phyloP scores from a whole-genome alignment of 768 basidiomycete species.

The Suillus cothurnatus region DNA sequence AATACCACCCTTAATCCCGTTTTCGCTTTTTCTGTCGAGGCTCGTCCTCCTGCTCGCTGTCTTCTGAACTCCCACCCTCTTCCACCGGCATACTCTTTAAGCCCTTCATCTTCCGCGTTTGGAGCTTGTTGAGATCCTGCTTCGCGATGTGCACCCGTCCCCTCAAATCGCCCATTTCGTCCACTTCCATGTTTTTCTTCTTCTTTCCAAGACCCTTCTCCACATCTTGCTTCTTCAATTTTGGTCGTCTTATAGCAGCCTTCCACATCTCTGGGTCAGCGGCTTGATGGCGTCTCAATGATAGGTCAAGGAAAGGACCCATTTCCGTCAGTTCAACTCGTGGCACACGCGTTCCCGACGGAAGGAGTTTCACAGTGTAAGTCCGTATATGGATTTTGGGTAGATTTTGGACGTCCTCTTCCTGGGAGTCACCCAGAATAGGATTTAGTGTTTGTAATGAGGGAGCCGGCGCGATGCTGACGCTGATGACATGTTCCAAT shows the following conservation, averaged over 20 bases:
- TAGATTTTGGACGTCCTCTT: conserved; percentile 47
- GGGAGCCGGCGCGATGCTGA: conserved; percentile 71
- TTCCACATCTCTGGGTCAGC: conserved; percentile 82
- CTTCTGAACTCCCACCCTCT: conserved; percentile 11
- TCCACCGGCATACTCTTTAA: conserved; percentile 51
- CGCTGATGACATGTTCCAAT: conserved; percentile 85
- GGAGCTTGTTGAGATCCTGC: conserved; percentile 85
- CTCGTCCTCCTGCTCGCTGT: conserved; percentile 6
- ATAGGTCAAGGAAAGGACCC: conserved; percentile 90
- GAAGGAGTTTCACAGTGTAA: conserved; percentile 73
- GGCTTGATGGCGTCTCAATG: conserved; percentile 69
- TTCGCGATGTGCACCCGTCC: conserved; percentile 87
- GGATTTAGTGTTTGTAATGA: conserved; percentile 46
- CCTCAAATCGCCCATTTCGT: conserved; percentile 96
- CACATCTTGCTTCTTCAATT: conserved; percentile 85
- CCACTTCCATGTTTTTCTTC: conserved; percentile 93
- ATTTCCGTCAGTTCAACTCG: conserved; percentile 82
- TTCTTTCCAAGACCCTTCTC: conserved; percentile 90
- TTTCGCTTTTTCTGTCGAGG: conserved; percentile 19
- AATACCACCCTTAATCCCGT: conserved; percentile 13
- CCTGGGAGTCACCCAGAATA: conserved; percentile 23
- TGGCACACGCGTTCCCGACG: conserved; percentile 80
- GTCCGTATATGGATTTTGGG: conserved; percentile 89
- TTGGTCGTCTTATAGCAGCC: conserved; percentile 79
- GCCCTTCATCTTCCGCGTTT: conserved; percentile 97